Evolutionary conservation across 345 rosid genomes (phyloP).

Genomic region (Passiflora organensis): DNA sequence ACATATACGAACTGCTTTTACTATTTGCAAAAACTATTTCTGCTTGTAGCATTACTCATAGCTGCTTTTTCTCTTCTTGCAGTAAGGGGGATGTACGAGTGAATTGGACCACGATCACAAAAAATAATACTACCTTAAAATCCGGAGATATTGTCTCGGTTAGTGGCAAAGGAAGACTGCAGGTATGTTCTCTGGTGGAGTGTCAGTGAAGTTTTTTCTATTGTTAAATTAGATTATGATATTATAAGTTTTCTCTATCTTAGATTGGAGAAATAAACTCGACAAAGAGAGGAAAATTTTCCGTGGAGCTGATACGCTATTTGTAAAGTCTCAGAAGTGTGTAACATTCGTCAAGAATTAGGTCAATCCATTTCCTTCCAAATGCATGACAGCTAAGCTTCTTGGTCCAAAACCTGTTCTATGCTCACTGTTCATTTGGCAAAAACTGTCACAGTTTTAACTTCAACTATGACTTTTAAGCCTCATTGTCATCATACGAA

Average conservation of each 20-base stretch:
- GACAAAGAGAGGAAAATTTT: conserved; percentile 77
- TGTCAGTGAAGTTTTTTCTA: background rate
- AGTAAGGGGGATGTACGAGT: conserved; percentile 77
- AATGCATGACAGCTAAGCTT: background rate
- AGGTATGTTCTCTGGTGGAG: conserved; percentile 35
- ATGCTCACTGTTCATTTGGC: too few species aligned
- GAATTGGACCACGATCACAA: conserved; percentile 70
- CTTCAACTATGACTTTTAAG: too few species aligned
- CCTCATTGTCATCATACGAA: too few species aligned
- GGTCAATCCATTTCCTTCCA: background rate
- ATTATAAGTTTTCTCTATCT: background rate
- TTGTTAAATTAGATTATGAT: conserved; percentile 6
- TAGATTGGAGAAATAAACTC: conserved; percentile 75
- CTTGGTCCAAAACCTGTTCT: too few species aligned
- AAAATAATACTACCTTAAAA: conserved; percentile 65
- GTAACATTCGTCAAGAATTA: background rate
- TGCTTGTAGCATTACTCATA: background rate
- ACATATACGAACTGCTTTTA: too few species aligned
- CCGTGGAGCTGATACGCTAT: conserved; percentile 69
- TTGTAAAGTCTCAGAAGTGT: conserved; percentile 24
- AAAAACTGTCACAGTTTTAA: too few species aligned
- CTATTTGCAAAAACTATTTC: background rate
- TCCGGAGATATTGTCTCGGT: conserved; percentile 82
- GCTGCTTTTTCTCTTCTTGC: background rate
- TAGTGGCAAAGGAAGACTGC: conserved; percentile 81